Evolutionary conservation across 2,329 filamentous ascomycete genomes (phyloP), one percentile per base, ranked within the genome.

Genomic region (Macrophomina pseudophaseolina): DNA sequence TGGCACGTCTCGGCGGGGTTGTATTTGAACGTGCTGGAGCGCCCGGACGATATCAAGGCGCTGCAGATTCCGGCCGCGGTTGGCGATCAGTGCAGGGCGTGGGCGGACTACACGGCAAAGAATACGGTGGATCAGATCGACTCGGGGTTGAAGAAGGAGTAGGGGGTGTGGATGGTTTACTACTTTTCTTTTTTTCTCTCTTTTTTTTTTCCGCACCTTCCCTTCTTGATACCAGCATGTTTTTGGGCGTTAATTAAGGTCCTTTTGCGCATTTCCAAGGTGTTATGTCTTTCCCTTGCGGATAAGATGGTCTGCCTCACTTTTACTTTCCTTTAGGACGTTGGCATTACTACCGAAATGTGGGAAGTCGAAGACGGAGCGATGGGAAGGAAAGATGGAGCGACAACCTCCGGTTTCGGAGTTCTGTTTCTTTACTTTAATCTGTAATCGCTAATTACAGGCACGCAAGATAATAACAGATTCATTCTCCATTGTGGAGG

Each of bases 1-100:
- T 76, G 75, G 70, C 76, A 79, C 58, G 71, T 74, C 5, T 74
- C 72, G 66, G 75, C 71, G 6, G 74, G 74, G 2, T 65, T 76
- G n/a, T 75, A 74, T 67, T 51, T 76, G 66, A 72, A 72, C 42
- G 67, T 72, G 8, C 44, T 76, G 32, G 74, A 76, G 67, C 66
- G 70, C 3, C 70, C 70, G 1, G 72, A 74, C 11, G 73, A 75
- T 16, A 73, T 76, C 44, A 53, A 69, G 35, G 66, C 66, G 12
- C 66, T 71, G 56, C 48, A 69, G 4, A 71, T 76, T 38, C 72
- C 71, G 30, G 64, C 70, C 14, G 69, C 72, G 60, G 66, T 70
- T 5, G 70, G 71, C 18, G 67, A 66, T 3, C 65, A 69, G 51
- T 74, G 73, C 67, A 68, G 69, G 12, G 60, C 68, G 23, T 80